These are phyloP conservation scores for Calonectria montana DNA, from an alignment of 2,329 filamentous ascomycete genomes.

Conservation along the genomic window DNA sequence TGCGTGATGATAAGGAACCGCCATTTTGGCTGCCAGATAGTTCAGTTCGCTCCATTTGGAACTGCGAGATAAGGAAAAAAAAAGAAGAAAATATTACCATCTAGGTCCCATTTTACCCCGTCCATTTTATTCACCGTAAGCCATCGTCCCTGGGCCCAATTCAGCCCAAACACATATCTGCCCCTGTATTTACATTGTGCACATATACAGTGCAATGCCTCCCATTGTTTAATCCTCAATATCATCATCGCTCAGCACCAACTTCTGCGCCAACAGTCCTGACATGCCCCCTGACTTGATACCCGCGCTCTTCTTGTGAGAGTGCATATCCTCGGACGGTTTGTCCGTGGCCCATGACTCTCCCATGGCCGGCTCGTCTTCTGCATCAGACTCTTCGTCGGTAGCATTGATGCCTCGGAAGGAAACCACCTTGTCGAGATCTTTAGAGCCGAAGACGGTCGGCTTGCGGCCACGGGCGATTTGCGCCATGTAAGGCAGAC, in stretches of 20 bases:
- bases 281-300: conserved; percentile 52
- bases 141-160: background rate
- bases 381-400: conserved; percentile 59
- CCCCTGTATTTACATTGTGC: conserved; percentile 7
- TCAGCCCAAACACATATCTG: conserved; percentile 1
- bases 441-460: conserved; percentile 57
- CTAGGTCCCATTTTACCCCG: conserved; percentile 29
- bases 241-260: conserved; percentile 85
- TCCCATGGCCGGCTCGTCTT: conserved; percentile 55
- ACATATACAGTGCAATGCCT: background rate
- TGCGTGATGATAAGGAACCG: conserved; percentile 32
- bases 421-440: conserved; percentile 75
- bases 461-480: conserved; percentile 64
- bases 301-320: conserved; percentile 58
- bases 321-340: conserved; percentile 65
- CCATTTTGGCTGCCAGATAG: conserved; percentile 14
- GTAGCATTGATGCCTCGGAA: conserved; percentile 69
- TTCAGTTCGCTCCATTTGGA: conserved; percentile 16
- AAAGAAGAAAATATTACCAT: conserved; percentile 5
- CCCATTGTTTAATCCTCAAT: conserved; percentile 75
- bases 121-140: conserved; percentile 13
- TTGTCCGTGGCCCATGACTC: conserved; percentile 73
- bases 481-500: conserved; percentile 84
- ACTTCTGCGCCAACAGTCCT: conserved; percentile 68
- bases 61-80: conserved; percentile 15